These are phyloP conservation scores for Aspergillus luchuensis DNA, from an alignment of 2,329 filamentous ascomycete species.

Conservation along the genomic window DNA sequence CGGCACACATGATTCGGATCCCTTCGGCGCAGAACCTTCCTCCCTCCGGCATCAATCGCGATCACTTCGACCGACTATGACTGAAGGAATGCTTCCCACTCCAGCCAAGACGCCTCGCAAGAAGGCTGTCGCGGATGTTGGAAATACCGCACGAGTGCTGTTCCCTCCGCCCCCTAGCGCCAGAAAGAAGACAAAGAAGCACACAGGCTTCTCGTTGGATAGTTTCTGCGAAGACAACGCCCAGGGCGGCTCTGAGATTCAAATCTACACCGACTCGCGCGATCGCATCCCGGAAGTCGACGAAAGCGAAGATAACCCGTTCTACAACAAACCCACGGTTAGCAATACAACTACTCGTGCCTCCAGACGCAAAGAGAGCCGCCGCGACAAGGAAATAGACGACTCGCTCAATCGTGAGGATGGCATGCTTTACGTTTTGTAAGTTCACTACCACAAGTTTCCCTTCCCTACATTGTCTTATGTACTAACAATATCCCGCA, in stretches of 20 bases:
- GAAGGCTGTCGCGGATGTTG: slow-evolving; percentile 49
- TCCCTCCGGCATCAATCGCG: slow-evolving; percentile 25
- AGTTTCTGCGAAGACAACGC: slow-evolving; percentile 42
- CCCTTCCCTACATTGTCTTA: slow-evolving; percentile 8
- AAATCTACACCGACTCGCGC: slow-evolving; percentile 65
- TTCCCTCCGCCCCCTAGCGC: slow-evolving; percentile 54
- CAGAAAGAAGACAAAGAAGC: slow-evolving; percentile 49
- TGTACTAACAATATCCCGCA: slow-evolving; percentile 38
- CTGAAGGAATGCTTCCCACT: slow-evolving; percentile 58
- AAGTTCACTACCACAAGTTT: slow-evolving; percentile 49
- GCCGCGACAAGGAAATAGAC: slow-evolving; percentile 48
- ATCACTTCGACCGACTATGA: slow-evolving; percentile 31
- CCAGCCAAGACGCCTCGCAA: slow-evolving; percentile 65
- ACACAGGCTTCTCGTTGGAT: slow-evolving; percentile 49
- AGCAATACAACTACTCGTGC: slow-evolving; percentile 34
- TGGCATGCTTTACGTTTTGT: slow-evolving; percentile 65
- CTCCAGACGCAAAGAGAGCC: slow-evolving; percentile 35
- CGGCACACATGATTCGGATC: slow-evolving; percentile 23
- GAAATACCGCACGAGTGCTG: slow-evolving; percentile 55
- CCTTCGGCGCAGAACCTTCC: slow-evolving; percentile 29
- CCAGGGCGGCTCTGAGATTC: slow-evolving; percentile 46
- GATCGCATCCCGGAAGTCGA: slow-evolving; percentile 60
- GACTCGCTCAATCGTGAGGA: slow-evolving; percentile 56
- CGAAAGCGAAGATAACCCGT: slow-evolving; percentile 57
- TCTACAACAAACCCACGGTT: slow-evolving; percentile 46